phyloP scores from a whole-genome alignment of 495 filamentous ascomycete genomes.

The Penicillium pancosmium region DNA sequence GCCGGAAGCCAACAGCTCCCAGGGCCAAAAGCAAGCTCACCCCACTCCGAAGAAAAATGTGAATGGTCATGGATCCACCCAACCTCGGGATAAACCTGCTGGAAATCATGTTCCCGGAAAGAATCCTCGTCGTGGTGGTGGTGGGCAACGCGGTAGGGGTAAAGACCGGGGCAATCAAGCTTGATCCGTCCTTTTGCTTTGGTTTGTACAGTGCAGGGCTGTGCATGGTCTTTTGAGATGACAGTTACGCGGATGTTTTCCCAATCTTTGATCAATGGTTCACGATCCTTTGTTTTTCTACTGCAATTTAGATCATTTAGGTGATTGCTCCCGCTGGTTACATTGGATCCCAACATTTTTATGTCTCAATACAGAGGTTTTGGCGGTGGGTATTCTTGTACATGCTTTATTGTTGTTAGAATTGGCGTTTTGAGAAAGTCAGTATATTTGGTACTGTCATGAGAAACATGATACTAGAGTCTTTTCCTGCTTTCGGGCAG shows the following conservation, averaged over 20 bases:
- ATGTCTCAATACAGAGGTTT: neutral
- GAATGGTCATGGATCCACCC: conserved; percentile 11
- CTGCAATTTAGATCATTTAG: neutral
- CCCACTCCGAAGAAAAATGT: conserved; percentile 17
- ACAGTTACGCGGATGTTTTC: neutral
- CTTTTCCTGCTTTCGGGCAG: neutral
- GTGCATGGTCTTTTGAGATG: neutral
- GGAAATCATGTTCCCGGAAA: conserved; percentile 12
- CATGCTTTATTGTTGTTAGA: neutral
- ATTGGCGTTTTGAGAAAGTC: neutral
- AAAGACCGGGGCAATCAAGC: conserved; percentile 14
- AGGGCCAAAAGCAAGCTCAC: conserved; percentile 9
- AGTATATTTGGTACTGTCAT: neutral
- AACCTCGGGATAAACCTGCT: conserved; percentile 3
- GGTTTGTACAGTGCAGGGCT: neutral
- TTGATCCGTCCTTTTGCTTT: neutral
- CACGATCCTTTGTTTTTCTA: neutral
- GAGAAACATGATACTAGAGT: conserved; percentile 2
- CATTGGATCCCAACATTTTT: too few species aligned
- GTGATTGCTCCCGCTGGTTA: neutral
- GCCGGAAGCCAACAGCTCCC: conserved; percentile 12
- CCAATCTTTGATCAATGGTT: conserved; percentile 3
- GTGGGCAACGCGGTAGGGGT: conserved; percentile 24
- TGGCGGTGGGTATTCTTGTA: neutral
- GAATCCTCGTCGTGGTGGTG: conserved; percentile 27